Base-by-base conservation (phyloP, 2,329 filamentous ascomycete species). In the Trichoderma harzianum region DNA sequence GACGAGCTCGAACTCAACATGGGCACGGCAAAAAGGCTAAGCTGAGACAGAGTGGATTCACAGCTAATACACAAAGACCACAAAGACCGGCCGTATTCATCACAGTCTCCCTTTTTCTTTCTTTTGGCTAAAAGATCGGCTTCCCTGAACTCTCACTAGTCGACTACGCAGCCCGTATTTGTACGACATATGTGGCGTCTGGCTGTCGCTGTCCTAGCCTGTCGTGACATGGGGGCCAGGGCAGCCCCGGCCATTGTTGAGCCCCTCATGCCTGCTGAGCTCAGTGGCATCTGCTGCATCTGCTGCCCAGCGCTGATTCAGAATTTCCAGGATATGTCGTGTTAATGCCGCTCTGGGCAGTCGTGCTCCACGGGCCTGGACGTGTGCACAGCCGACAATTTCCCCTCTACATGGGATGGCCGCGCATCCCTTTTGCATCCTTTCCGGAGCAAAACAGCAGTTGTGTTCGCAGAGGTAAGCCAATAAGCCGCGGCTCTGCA, bases 221-320 rank as follows among this genome's bases (percentile, higher is more conserved):
- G 57, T 32, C 28, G 39, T 69, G 30, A 53, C 57, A 62, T 62
- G 67, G 67, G 65, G 55, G 66, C 34, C 8, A 7, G 28, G 28
- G 55, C 57, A 51, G 57, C 57, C 67, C 57, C 53, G 57, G 36
- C 43, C 43, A 21, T 55, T 66, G 36, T 69, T 53, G 36, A 69
- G 67, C 67, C 67, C 67, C 57, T 69, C 67, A 62, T 53, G 58
- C 57, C 21, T 69, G 39, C 57, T 62, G 55, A 34, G 57, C 39
- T 62, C 57, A 34, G 57, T 12, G 28, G 53, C 39, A 61, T 69
- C 21, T 34, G 16, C 43, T 69, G 10, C n/a, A 21, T 21, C 30
- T 53, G 55, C n/a, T 61, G 55, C n/a, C 57, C 39, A 30, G 26
- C 36, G 39, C 28, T 69, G 21, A 61, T 34, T 69, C 39, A 28